Percentiles rank a stretch among this genome's conserved stretches.
phyloP scores from a whole-genome alignment of 306 rosid species.

The Quercus ilex region DNA sequence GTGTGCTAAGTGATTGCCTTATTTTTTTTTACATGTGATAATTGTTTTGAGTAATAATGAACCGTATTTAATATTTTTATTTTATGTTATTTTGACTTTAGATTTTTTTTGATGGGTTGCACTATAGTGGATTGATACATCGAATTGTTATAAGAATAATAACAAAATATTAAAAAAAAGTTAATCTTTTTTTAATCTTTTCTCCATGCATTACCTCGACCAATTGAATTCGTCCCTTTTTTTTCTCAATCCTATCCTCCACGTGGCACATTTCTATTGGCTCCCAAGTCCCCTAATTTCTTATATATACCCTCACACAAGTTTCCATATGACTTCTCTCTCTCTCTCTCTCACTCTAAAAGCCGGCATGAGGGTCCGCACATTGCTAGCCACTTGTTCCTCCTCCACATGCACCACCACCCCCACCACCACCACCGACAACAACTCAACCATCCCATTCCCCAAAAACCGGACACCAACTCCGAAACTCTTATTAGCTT shows the following conservation, averaged over 20 bases:
- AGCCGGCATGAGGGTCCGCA: conserved; percentile 36
- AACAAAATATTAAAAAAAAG: no score
- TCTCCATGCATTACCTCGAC: not conserved
- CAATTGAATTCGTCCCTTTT: not conserved
- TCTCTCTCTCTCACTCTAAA: not conserved
- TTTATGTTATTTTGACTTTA: no score
- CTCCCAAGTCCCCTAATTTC: not conserved
- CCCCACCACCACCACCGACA: conserved; percentile 24
- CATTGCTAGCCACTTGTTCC: conserved; percentile 39
- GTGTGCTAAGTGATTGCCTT: rapidly evolving
- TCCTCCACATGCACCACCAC: conserved; percentile 13
- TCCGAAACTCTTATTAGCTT: conserved; percentile 9
- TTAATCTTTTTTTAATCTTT: no score
- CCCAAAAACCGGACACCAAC: not conserved
- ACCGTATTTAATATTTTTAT: no score
- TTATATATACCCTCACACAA: not conserved
- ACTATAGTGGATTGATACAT: no score
- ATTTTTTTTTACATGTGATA: no score
- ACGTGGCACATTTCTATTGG: not conserved
- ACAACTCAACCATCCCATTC: conserved; percentile 21
- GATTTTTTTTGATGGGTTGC: no score
- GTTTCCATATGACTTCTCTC: not conserved
- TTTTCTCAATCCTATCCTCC: not conserved
- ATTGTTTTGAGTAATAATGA: no score
- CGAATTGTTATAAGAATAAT: no score